phyloP scores from a whole-genome alignment of 371 early-diverging fungal genomes.

The Mortierella sp. region DNA sequence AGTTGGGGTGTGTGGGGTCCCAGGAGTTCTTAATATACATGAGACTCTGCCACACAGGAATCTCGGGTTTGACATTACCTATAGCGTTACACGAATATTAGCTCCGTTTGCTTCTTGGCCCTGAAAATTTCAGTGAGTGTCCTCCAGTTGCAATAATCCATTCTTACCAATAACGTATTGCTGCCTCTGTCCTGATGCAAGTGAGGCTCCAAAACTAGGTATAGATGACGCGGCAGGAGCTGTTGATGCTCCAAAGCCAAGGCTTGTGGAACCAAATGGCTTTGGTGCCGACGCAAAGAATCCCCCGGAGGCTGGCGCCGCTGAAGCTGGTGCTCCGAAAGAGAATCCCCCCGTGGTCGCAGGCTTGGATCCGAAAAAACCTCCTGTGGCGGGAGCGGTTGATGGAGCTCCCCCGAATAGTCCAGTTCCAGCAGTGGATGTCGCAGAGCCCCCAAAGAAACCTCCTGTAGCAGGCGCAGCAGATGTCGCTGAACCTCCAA shows the following conservation, averaged over 20 bases:
- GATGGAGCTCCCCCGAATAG: slow-evolving; percentile 29
- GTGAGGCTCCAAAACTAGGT: slow-evolving; percentile 41
- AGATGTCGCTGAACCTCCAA: slow-evolving; percentile 14
- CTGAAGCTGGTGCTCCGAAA: slow-evolving; percentile 26
- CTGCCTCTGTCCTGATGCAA: slow-evolving; percentile 45
- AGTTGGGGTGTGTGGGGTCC: slow-evolving; percentile 84
- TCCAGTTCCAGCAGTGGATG: slow-evolving; percentile 25
- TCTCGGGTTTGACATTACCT: slow-evolving; percentile 60
- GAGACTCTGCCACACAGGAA: slow-evolving; percentile 68
- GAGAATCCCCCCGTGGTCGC: slow-evolving; percentile 12
- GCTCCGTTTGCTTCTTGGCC: not conserved
- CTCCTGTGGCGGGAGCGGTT: slow-evolving; percentile 31
- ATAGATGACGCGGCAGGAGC: slow-evolving; percentile 23
- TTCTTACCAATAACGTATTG: slow-evolving; percentile 51
- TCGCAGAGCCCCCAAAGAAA: slow-evolving; percentile 27
- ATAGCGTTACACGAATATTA: slow-evolving; percentile 27
- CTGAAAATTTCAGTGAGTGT: not conserved
- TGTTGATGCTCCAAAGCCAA: slow-evolving; percentile 39
- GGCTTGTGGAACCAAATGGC: slow-evolving; percentile 22
- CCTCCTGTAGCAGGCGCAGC: slow-evolving; percentile 31
- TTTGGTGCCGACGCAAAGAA: slow-evolving; percentile 50
- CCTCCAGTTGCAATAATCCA: not conserved
- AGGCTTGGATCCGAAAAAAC: slow-evolving; percentile 42
- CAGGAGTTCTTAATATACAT: slow-evolving; percentile 78
- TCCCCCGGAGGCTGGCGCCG: slow-evolving; percentile 43